phyloP scores from a whole-genome alignment of 2,329 filamentous ascomycete species.

The Sclerotinia borealis region DNA sequence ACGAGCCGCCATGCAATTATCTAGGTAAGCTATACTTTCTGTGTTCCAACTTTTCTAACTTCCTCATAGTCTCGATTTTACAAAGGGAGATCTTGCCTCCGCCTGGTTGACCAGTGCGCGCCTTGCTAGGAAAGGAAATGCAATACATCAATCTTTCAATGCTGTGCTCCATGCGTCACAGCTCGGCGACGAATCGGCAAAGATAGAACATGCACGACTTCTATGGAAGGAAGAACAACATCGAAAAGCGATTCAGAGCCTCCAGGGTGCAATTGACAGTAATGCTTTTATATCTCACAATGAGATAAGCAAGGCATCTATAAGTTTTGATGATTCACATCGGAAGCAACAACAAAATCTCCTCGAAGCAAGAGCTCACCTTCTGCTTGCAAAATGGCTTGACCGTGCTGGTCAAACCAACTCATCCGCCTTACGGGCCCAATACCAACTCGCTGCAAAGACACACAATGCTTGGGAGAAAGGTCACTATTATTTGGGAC shows the following conservation, averaged over 20 bases:
- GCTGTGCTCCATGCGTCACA: slow-evolving; percentile 84
- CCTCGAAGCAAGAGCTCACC: slow-evolving; percentile 69
- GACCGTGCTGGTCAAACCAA: slow-evolving; percentile 92
- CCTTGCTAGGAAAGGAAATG: slow-evolving; percentile 78
- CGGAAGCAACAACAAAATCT: slow-evolving; percentile 45
- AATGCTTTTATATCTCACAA: slow-evolving; percentile 59
- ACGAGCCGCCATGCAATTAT: slow-evolving; percentile 79
- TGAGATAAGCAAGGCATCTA: slow-evolving; percentile 19
- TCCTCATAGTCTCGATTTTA: slow-evolving; percentile 44
- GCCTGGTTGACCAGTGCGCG: slow-evolving; percentile 82
- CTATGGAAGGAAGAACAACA: slow-evolving; percentile 92
- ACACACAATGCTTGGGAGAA: slow-evolving; percentile 79
- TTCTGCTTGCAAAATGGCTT: slow-evolving; percentile 93
- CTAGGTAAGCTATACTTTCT: slow-evolving; percentile 45
- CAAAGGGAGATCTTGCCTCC: slow-evolving; percentile 68
- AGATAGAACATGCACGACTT: slow-evolving; percentile 88
- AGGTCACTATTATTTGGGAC: slow-evolving; percentile 92
- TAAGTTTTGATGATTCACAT: slow-evolving; percentile 12
- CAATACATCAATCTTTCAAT: slow-evolving; percentile 83
- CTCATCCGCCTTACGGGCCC: slow-evolving; percentile 68
- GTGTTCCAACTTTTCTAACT: slow-evolving; percentile 28
- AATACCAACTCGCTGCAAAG: slow-evolving; percentile 77
- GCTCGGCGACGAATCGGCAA: slow-evolving; percentile 78
- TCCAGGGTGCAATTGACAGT: slow-evolving; percentile 78
- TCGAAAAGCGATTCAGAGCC: slow-evolving; percentile 86